A percentile compares a stretch with the other conserved stretches of the same genome.
These are phyloP conservation scores for Phytopythium ostracodes DNA, from an alignment of 352 stramenopile species.

Conservation along the genomic window DNA sequence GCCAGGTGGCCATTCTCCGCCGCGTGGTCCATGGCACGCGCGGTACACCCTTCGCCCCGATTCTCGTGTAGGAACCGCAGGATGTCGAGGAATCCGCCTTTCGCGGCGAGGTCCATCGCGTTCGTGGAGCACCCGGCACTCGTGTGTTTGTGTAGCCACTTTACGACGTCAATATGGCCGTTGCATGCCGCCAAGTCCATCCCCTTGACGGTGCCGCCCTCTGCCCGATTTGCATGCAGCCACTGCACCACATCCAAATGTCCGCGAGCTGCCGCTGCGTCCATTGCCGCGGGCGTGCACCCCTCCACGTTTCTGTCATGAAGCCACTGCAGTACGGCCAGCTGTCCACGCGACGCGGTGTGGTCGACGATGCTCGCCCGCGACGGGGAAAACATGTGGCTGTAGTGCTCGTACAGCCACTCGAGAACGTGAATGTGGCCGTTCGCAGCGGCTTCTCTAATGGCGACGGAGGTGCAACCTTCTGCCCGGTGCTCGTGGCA, in stretches of 20 bases:
- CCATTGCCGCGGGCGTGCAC: constrained; percentile 43
- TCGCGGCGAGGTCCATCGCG: constrained; percentile 36
- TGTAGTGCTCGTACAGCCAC: constrained; percentile 34
- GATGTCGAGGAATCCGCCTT: constrained; percentile 26
- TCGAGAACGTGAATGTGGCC: constrained; percentile 29
- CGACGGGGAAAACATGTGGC: constrained; percentile 15
- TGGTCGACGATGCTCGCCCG: constrained; percentile 41
- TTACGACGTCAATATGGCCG: constrained; percentile 37
- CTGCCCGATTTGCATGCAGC: constrained; percentile 31
- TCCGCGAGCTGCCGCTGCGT: constrained; percentile 27
- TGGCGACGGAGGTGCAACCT: constrained; percentile 24
- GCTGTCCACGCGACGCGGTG: constrained; percentile 27
- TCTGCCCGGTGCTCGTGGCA: constrained; percentile 39
- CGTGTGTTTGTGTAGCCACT: constrained; percentile 39
- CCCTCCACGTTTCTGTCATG: constrained; percentile 23
- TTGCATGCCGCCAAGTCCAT: constrained; percentile 57
- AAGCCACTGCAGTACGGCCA: constrained; percentile 36
- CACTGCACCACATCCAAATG: constrained; percentile 43
- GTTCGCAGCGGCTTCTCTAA: constrained; percentile 35
- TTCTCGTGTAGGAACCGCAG: constrained; percentile 37
- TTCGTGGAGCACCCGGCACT: constrained; percentile 31
- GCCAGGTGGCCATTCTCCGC: constrained; percentile 34
- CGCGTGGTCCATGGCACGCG: constrained; percentile 42
- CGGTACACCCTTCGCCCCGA: constrained; percentile 31
- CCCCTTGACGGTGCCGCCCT: constrained; percentile 40